These are phyloP conservation scores for Xylaria sp. DNA, from an alignment of 2,329 filamentous ascomycete species.

Conservation along the genomic window DNA sequence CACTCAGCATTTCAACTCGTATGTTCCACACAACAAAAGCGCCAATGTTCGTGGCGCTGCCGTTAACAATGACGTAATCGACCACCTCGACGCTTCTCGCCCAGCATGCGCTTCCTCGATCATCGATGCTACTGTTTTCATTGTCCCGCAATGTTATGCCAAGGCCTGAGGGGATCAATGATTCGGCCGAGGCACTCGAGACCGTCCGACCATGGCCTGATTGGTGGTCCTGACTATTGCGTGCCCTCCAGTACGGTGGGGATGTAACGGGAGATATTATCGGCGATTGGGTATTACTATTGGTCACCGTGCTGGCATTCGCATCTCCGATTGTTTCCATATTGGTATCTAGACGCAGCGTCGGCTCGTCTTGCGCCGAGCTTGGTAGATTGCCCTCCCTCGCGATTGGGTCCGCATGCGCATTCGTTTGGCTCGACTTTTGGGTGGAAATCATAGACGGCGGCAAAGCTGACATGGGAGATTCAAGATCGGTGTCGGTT, in stretches of 20 bases:
- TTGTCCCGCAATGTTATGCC: slow-evolving; percentile 71
- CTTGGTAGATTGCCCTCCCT: not conserved
- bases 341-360: slow-evolving; percentile 19
- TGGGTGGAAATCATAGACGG: slow-evolving; percentile 1
- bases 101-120: slow-evolving; percentile 64
- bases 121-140: slow-evolving; percentile 62
- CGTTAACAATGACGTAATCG: slow-evolving; percentile 67
- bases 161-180: slow-evolving; percentile 57
- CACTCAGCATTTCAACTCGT: slow-evolving; percentile 84
- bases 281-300: slow-evolving; percentile 13
- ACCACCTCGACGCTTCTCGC: slow-evolving; percentile 70
- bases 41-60: slow-evolving; percentile 70
- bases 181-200: slow-evolving; percentile 60
- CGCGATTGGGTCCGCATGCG: not conserved
- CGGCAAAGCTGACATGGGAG: slow-evolving; percentile 25
- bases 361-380: slow-evolving; percentile 11
- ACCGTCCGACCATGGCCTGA: slow-evolving; percentile 52
- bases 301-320: slow-evolving; percentile 6
- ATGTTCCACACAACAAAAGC: slow-evolving; percentile 97
- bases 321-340: slow-evolving; percentile 6
- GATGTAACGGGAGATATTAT: slow-evolving; percentile 39
- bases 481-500: slow-evolving; percentile 38
- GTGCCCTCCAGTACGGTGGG: slow-evolving; percentile 54
- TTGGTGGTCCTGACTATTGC: slow-evolving; percentile 31
- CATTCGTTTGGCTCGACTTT: slow-evolving; percentile 14